Percentiles rank a stretch among this genome's conserved stretches.
These are phyloP conservation scores for Aspergillus wentii DNA, from an alignment of 495 filamentous ascomycete species.

Conservation along the genomic window DNA sequence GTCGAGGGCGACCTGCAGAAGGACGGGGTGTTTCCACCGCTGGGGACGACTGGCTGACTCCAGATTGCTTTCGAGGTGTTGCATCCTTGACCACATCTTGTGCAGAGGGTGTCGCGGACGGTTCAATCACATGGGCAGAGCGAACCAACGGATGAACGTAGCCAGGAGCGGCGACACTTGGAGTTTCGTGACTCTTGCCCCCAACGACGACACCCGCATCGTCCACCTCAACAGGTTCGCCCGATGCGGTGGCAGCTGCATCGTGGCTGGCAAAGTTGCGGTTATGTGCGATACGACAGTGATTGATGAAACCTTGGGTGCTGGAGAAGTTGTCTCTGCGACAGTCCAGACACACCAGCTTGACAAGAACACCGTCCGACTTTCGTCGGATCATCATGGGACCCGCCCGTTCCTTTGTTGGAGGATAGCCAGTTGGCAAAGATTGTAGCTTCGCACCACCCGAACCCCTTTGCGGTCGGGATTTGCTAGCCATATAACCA, in stretches of 20 bases:
- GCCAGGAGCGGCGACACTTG: slow-evolving; percentile 33
- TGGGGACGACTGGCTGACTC: slow-evolving; percentile 6
- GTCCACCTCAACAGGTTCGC: slow-evolving; percentile 71
- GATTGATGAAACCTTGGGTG: slow-evolving; percentile 96
- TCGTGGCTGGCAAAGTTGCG: slow-evolving; percentile 92
- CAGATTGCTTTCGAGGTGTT: slow-evolving; percentile 22
- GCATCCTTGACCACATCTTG: slow-evolving; percentile 30
- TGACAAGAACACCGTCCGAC: slow-evolving; percentile 58
- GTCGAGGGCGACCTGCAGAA: slow-evolving; percentile 7
- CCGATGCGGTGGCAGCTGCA: slow-evolving; percentile 84
- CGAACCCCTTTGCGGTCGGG: slow-evolving; percentile 57
- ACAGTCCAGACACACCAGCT: slow-evolving; percentile 87
- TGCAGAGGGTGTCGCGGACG: slow-evolving; percentile 43
- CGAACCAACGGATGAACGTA: slow-evolving; percentile 68
- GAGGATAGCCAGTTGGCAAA: slow-evolving; percentile 66
- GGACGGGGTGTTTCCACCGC: slow-evolving; percentile 30
- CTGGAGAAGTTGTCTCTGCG: slow-evolving; percentile 86
- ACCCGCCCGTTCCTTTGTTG: slow-evolving; percentile 60
- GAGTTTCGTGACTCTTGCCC: slow-evolving; percentile 42
- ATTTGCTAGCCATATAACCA: slow-evolving; percentile 49
- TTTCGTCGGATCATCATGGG: slow-evolving; percentile 58
- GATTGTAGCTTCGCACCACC: slow-evolving; percentile 62
- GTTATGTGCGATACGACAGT: slow-evolving; percentile 91
- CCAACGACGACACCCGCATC: slow-evolving; percentile 52
- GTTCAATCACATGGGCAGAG: slow-evolving; percentile 51